Percentiles rank a stretch among this genome's conserved stretches.
phyloP scores from a whole-genome alignment of 352 stramenopile species.

The Peronosclerospora sorghi region DNA sequence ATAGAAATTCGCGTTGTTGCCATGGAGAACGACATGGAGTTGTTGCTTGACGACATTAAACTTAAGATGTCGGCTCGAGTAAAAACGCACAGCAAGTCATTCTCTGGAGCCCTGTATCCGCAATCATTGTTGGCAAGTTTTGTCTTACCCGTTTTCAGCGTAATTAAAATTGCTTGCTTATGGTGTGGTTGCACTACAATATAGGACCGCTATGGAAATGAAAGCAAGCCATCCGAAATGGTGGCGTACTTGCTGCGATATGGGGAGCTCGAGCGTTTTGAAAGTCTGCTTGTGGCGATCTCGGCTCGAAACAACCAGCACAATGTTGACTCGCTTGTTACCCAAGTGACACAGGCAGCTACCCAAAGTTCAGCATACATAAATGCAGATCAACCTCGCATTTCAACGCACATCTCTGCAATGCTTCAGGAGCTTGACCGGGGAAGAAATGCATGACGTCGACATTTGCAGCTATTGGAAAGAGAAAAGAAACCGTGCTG shows the following conservation, averaged over 20 bases:
- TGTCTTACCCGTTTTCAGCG: neutral
- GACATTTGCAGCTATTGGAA: too few species aligned
- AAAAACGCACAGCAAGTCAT: slow-evolving; percentile 23
- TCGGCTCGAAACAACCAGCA: slow-evolving; percentile 15
- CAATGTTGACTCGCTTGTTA: slow-evolving; percentile 3
- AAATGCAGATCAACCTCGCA: too few species aligned
- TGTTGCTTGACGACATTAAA: slow-evolving; percentile 22
- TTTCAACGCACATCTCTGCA: slow-evolving; percentile 17
- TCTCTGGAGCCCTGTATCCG: slow-evolving; percentile 24
- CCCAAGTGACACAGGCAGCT: slow-evolving; percentile 8
- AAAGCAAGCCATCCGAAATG: slow-evolving; percentile 1
- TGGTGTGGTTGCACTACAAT: neutral
- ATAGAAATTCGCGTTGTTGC: slow-evolving; percentile 21
- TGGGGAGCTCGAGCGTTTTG: slow-evolving; percentile 20
- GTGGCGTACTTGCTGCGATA: slow-evolving; percentile 18
- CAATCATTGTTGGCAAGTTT: slow-evolving; percentile 31
- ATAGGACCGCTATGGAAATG: slow-evolving; percentile 15
- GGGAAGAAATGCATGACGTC: too few species aligned
- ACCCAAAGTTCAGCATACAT: neutral
- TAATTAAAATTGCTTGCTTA: neutral
- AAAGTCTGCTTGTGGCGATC: slow-evolving; percentile 10
- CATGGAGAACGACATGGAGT: slow-evolving; percentile 11
- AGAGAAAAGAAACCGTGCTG: too few species aligned
- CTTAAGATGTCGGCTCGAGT: slow-evolving; percentile 38
- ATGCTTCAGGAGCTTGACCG: too few species aligned